Evolutionary conservation across 805 yeast species (phyloP).

Genomic region (Starmerella potacharoeniae): DNA sequence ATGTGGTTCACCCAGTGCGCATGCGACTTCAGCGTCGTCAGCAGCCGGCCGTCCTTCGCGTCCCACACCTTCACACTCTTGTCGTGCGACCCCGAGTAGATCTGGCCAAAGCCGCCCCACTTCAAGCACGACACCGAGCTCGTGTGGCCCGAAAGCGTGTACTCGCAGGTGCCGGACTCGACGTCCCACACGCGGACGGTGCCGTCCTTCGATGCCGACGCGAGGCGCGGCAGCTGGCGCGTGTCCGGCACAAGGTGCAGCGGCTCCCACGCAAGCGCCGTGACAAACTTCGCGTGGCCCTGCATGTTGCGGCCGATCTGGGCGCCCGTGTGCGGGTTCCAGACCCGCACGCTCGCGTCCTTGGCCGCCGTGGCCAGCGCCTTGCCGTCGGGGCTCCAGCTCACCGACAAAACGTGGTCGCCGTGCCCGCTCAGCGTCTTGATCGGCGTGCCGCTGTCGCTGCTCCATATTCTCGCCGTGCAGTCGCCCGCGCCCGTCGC

Average conservation of each 20-base stretch:
- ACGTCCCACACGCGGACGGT: conserved; percentile 86
- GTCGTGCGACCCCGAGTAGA: conserved; percentile 89
- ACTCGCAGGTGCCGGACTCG: conserved; percentile 48
- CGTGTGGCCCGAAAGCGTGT: conserved; percentile 77
- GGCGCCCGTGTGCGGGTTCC: conserved; percentile 72
- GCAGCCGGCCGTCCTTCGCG: conserved; percentile 59
- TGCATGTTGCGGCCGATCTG: conserved; percentile 52
- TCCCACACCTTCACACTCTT: conserved; percentile 92
- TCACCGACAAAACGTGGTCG: conserved; percentile 87
- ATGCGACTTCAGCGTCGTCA: conserved; percentile 72
- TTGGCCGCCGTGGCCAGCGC: conserved; percentile 90
- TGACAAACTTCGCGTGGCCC: conserved; percentile 86
- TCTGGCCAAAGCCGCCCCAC: conserved; percentile 84
- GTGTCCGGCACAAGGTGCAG: conserved; percentile 58
- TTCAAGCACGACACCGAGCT: conserved; percentile 88
- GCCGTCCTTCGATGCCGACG: conserved; percentile 84
- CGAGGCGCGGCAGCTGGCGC: conserved; percentile 48
- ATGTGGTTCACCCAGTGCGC: conserved; percentile 98
- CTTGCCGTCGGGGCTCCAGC: conserved; percentile 87
- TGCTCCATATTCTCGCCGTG: conserved; percentile 94
- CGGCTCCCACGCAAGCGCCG: conserved; percentile 90
- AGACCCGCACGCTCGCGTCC: conserved; percentile 79
- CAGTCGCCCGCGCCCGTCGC: conserved; percentile 95
- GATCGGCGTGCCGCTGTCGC: conserved; percentile 85
- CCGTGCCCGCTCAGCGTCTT: conserved; percentile 71